Evolutionary conservation across 495 filamentous ascomycete species (phyloP), one percentile per base, ranked within the genome.

Genomic region (Hypoxylon cercidicola): DNA sequence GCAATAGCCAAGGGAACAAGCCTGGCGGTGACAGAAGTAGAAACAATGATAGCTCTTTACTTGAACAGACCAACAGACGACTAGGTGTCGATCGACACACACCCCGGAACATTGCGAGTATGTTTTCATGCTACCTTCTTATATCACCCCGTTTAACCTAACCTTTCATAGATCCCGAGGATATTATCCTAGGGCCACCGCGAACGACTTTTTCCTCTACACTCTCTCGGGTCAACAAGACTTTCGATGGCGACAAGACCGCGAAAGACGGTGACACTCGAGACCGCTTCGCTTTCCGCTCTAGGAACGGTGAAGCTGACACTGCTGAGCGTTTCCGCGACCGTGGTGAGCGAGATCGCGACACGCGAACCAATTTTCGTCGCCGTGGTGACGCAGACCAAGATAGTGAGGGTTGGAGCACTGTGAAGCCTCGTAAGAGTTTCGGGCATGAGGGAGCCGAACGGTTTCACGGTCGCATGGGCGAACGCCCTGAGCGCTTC

Each of bases 171-270:
- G 85, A 85, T 64, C 75, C 81, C 62, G 93, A 95, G 70, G 91
- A 97, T 57, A 93, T 96, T 55, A 82, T 96, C 63, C 90, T 97
- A 37, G 93, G 92, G 30, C 93, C 93, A 28, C 93, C 93, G 1
- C 93, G 93, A 65, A 92, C 86, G 21, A 87, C 87, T 25, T 97
- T 98, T 74, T 88, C 91, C 57, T 97, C 93, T 13, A 92, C 90
- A 44, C 77, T 83, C 28, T 76, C 62, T 74, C 86, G 76, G 84
- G 81, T 59, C 68, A 80, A 58, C 80, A 86, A 81, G 79, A 72
- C 55, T 60, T 85, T 74, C 67, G 74, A 88, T 68, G 71, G 64
- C 40, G 79, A 88, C 57, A 74, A 85, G 73, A 62, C 78, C 9
- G 60, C 73, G 16, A 82, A 81, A 37, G 78, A 82, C 39, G 63